Evolutionary conservation across 129 eudicot genomes (phyloP), one percentile per base, ranked within the genome.

Genomic region (Tagetes erecta): DNA sequence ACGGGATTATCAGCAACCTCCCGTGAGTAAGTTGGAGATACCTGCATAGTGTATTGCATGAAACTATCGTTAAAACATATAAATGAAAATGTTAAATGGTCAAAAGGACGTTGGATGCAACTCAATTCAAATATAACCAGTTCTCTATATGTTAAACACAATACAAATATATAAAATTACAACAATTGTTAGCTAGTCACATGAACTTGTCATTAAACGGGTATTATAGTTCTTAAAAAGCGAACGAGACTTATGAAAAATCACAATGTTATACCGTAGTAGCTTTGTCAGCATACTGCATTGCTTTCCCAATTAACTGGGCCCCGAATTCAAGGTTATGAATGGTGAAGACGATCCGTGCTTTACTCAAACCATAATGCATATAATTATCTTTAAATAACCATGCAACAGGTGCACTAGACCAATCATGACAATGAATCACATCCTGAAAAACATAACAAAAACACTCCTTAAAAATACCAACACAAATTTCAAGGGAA

Each of bases 371-470:
- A 64, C 99, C 96, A 78, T 91, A 91, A 72, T 95, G 90, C 86
- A 74, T 75, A 55, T 95, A 95, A 8, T 88, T 85, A 60, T 95
- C 97, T 81, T 91, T 95, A 72, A 88, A 91, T 76, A 95, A 70
- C 99, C 99, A 95, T 5, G 99, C 82, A 80, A 95, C 99, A 2
- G 99, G 99, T 82, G 99, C 99, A 88, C 96, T 95, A 30, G 99
- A 88, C 99, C 99, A 95, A 66, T 95, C 99, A 84, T 95, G 99
- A 78, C 99, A 95, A 82, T 91, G 97, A 64, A 91, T 91, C 14
- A 95, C 83, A 81, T 91, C 99, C 99, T 95, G 96, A 70, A 30
- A 71, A 60, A 82, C 75, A 52, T 50, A 11, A 73, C 50, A 45
- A 70, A 63, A 30, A 59, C 72, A 52, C 46, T 36, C 71, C 56